Evolutionary conservation across 257 asterid species (phyloP).

Genomic region (Plantago elongata): DNA sequence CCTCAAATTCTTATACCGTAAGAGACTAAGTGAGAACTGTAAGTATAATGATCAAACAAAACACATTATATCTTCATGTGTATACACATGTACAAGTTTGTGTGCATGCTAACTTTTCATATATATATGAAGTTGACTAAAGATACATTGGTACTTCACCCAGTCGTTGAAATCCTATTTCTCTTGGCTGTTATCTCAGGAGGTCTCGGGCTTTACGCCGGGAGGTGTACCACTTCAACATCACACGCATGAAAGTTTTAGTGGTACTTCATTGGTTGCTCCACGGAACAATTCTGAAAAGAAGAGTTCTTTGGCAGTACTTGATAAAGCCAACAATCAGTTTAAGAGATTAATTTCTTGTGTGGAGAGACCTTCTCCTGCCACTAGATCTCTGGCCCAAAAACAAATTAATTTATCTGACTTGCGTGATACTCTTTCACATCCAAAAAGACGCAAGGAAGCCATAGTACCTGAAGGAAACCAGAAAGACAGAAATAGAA

Average conservation of each 20-base stretch:
- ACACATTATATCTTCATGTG: neutral
- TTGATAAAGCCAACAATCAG: neutral
- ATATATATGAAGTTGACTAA: neutral
- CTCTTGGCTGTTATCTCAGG: neutral
- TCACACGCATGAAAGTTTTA: neutral
- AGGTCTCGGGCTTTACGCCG: neutral
- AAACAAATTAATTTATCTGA: constrained; percentile 4
- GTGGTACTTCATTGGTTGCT: neutral
- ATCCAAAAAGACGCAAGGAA: constrained; percentile 7
- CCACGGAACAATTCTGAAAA: constrained; percentile 3
- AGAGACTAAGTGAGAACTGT: neutral
- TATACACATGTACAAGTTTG: neutral
- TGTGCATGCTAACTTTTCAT: neutral
- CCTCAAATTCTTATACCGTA: neutral
- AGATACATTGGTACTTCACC: neutral
- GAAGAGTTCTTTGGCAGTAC: neutral
- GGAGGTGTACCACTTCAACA: neutral
- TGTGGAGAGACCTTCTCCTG: neutral
- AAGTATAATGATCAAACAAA: neutral
- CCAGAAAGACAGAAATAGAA: neutral
- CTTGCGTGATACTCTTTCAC: neutral
- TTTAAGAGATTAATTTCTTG: neutral
- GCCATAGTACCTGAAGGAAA: neutral
- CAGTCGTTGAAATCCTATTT: no score
- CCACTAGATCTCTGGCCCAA: neutral